These are phyloP conservation scores for Magnolia sinica DNA, from an alignment of 164 flowering plant species.

Conservation along the genomic window DNA sequence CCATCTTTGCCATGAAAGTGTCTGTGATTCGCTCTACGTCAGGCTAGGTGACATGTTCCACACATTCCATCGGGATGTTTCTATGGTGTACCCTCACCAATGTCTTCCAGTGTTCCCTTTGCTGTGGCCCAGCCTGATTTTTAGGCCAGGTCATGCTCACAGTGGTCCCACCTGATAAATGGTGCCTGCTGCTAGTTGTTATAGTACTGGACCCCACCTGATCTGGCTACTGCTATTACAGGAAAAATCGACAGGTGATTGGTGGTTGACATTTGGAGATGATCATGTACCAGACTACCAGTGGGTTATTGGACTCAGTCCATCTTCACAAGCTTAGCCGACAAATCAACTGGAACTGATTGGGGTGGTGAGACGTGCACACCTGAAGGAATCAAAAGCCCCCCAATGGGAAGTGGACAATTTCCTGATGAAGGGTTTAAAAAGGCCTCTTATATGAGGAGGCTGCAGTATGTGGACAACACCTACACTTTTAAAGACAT, in stretches of 20 bases:
- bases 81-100: background rate
- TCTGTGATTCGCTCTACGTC: too few relatives aligned
- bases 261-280: background rate
- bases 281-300: background rate
- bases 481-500: background rate
- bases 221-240: background rate
- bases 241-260: background rate
- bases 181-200: too few relatives aligned
- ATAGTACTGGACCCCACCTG: background rate
- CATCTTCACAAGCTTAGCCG: background rate
- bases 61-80: background rate
- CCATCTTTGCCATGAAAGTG: too few relatives aligned
- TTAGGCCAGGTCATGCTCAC: too few relatives aligned
- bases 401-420: background rate
- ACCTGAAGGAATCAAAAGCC: background rate
- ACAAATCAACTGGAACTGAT: background rate
- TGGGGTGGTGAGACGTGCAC: background rate
- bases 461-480: background rate
- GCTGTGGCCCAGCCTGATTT: too few relatives aligned
- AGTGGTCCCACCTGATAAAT: background rate
- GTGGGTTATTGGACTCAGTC: conserved; percentile 1
- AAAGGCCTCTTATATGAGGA: background rate
- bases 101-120: too few relatives aligned
- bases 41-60: background rate
- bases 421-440: background rate